Conservation (phyloP, 306 rosid genomes). For the Prunus kanzakura region DNA sequence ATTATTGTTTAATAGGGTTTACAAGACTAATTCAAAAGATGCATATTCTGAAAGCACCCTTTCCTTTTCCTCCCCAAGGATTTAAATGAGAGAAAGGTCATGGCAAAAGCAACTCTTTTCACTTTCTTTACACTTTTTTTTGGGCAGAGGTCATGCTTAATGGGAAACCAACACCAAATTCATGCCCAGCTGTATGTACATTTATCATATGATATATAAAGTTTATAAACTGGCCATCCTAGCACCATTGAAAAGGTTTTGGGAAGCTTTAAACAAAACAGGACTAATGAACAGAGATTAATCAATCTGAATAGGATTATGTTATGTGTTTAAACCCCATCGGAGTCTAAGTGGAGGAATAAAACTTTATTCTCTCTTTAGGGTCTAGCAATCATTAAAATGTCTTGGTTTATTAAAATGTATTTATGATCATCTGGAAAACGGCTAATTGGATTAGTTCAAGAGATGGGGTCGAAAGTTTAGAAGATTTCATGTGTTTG, state of each 20-base stretch:
- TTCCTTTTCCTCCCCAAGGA: not conserved
- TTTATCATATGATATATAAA: too few relatives aligned
- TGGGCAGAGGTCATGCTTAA: constrained; percentile 8
- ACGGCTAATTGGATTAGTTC: not conserved
- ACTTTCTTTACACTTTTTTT: not conserved
- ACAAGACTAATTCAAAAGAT: not conserved
- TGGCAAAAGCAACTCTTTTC: not conserved
- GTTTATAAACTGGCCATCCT: not conserved
- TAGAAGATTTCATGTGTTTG: not conserved
- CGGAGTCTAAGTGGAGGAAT: not conserved
- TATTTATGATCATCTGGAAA: not conserved
- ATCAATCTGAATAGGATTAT: not conserved
- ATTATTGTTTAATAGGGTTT: too few relatives aligned
- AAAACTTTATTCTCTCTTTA: constrained; percentile 2
- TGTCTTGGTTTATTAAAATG: not conserved
- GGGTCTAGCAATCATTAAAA: not conserved
- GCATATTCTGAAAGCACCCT: not conserved
- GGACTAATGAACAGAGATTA: not conserved
- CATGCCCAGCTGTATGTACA: constrained; percentile 1
- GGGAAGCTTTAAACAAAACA: not conserved
- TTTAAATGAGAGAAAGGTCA: not conserved
- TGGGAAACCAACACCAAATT: constrained; percentile 3
- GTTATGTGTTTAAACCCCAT: not conserved
- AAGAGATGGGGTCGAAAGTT: not conserved
- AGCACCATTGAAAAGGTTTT: not conserved